Evolutionary conservation across 345 rosid species (phyloP).

Genomic region (Physaria fendleri): DNA sequence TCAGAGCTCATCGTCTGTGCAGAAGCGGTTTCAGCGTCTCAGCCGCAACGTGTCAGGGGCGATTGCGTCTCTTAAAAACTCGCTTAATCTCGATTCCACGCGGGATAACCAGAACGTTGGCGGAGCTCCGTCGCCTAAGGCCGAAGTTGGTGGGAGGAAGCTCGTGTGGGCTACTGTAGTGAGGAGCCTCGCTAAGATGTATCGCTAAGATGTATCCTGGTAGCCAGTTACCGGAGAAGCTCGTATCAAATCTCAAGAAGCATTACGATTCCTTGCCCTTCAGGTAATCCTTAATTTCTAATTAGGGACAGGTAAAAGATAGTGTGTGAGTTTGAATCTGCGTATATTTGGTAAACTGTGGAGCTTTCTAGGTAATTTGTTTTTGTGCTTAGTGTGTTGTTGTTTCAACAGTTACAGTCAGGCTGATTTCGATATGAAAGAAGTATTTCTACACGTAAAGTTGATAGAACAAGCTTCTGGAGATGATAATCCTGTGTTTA

Average conservation of each 20-base stretch:
- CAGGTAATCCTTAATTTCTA: conserved; percentile 42
- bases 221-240: conserved; percentile 93
- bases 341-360: not conserved
- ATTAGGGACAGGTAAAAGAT: conserved; percentile 1
- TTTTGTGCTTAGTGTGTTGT: conserved; percentile 4
- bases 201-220: conserved; percentile 93
- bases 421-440: conserved; percentile 91
- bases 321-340: conserved; percentile 12
- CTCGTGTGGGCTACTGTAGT: conserved; percentile 86
- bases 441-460: conserved; percentile 84
- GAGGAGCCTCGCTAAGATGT: conserved; percentile 80
- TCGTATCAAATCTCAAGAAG: conserved; percentile 79
- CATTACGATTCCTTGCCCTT: conserved; percentile 95
- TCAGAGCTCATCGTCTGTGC: conserved; percentile 51
- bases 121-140: conserved; percentile 27
- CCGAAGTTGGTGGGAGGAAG: conserved; percentile 54
- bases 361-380: not conserved
- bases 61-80: conserved; percentile 77
- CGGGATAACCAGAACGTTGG: conserved; percentile 30
- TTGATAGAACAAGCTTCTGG: conserved; percentile 90
- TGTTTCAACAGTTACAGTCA: conserved; percentile 65
- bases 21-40: conserved; percentile 72
- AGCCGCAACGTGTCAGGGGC: conserved; percentile 86
- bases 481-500: conserved; percentile 63
- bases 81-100: conserved; percentile 68